phyloP scores from a whole-genome alignment of 1,139 yeast genomes.

The Ashbya aceris region DNA sequence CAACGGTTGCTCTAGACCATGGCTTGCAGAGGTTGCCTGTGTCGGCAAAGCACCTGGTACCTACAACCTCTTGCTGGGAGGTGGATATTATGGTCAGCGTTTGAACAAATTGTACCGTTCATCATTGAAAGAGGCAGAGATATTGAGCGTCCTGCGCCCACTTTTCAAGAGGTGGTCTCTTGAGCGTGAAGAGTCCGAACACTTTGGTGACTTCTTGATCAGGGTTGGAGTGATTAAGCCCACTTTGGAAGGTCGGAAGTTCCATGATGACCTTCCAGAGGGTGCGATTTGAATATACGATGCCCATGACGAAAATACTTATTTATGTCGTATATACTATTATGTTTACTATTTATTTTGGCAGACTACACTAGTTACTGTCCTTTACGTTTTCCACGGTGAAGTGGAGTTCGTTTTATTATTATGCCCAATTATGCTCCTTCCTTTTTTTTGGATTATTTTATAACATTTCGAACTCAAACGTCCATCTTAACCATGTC shows the following conservation, averaged over 20 bases:
- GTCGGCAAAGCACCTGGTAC: constrained; percentile 95
- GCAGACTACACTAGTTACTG: too few relatives aligned
- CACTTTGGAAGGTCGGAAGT: constrained; percentile 81
- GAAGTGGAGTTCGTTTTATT: too few relatives aligned
- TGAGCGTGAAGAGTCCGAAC: constrained; percentile 86
- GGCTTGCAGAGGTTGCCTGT: constrained; percentile 93
- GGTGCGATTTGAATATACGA: constrained; percentile 37
- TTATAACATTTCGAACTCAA: too few relatives aligned
- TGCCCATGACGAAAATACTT: not conserved
- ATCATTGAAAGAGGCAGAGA: constrained; percentile 86
- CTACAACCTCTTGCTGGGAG: constrained; percentile 91
- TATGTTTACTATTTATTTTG: too few relatives aligned
- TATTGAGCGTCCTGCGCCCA: constrained; percentile 66
- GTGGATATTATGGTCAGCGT: constrained; percentile 92
- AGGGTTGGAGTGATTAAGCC: constrained; percentile 81
- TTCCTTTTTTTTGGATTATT: too few relatives aligned
- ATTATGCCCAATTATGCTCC: too few relatives aligned
- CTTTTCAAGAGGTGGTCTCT: constrained; percentile 90
- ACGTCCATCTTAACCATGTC: too few relatives aligned
- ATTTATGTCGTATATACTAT: not conserved
- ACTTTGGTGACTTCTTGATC: constrained; percentile 88
- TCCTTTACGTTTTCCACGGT: too few relatives aligned
- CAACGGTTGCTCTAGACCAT: constrained; percentile 97
- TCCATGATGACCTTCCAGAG: constrained; percentile 91
- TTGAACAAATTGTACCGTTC: constrained; percentile 83